Percentiles rank a stretch among this genome's conserved stretches.
Conservation (phyloP, 257 asterid genomes). For the Leonotis leonurus region DNA sequence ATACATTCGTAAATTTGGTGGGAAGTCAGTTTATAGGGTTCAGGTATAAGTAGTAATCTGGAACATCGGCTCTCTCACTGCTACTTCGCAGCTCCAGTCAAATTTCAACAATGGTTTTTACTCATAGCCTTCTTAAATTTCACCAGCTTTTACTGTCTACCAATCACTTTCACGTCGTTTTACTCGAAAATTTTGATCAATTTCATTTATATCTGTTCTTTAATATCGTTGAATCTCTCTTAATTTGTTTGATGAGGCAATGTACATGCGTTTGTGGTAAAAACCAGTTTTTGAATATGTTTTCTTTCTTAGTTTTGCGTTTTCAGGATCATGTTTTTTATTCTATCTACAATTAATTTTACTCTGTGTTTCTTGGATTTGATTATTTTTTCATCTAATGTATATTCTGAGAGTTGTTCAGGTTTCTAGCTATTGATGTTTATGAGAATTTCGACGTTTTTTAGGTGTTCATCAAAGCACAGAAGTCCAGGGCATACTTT, state of each 20-base stretch:
- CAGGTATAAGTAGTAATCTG: neutral
- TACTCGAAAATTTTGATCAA: neutral
- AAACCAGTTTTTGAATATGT: neutral
- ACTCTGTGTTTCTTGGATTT: too few relatives aligned
- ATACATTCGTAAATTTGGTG: neutral
- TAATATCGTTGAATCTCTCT: neutral
- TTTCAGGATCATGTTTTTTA: neutral
- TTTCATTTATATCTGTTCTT: neutral
- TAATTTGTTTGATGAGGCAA: neutral
- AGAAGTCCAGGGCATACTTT: conserved; percentile 59
- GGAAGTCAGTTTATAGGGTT: conserved; percentile 24
- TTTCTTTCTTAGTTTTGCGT: neutral
- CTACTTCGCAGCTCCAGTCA: conserved; percentile 10
- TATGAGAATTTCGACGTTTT: neutral
- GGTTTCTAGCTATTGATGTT: neutral
- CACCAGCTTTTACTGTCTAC: neutral
- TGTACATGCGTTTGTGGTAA: neutral
- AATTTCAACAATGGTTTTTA: conserved; percentile 24
- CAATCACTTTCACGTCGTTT: neutral
- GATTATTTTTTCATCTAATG: neutral
- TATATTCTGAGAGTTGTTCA: neutral
- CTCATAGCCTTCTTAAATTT: neutral
- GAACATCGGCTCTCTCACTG: neutral
- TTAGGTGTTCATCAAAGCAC: conserved; percentile 64
- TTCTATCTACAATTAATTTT: neutral